Conservation (phyloP, 2,329 filamentous ascomycete genomes). For the Catunica adiposa region DNA sequence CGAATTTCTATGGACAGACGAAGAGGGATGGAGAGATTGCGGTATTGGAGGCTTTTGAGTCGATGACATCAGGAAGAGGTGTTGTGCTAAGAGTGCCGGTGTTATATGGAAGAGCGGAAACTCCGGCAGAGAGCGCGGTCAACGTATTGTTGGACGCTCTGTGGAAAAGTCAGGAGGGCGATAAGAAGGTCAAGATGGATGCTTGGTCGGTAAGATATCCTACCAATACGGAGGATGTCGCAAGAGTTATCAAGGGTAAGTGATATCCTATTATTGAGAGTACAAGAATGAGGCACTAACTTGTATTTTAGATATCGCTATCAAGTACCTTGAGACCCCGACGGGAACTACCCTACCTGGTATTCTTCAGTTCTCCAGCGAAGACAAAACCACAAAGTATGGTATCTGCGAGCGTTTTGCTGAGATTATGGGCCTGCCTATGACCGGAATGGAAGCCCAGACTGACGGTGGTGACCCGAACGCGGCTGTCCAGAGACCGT, state of each 20-base stretch:
- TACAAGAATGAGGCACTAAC: too few relatives aligned
- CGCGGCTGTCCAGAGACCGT: constrained; percentile 60
- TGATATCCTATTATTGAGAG: too few relatives aligned
- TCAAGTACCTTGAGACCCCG: constrained; percentile 42
- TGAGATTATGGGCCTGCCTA: constrained; percentile 60
- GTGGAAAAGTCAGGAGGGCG: constrained; percentile 52
- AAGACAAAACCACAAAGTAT: constrained; percentile 78
- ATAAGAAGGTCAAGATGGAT: constrained; percentile 56
- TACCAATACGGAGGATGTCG: constrained; percentile 79
- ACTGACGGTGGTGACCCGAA: constrained; percentile 56
- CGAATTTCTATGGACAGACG: constrained; percentile 57
- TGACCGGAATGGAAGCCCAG: constrained; percentile 51
- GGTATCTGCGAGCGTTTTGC: constrained; percentile 67
- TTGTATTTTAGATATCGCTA: constrained; percentile 42
- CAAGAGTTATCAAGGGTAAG: constrained; percentile 53
- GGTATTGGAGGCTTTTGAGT: constrained; percentile 43
- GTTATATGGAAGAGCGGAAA: constrained; percentile 62
- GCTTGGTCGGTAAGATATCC: constrained; percentile 74
- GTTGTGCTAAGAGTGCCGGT: constrained; percentile 69
- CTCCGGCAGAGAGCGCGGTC: constrained; percentile 60
- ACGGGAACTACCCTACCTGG: constrained; percentile 41
- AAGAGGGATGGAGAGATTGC: constrained; percentile 46
- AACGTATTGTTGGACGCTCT: constrained; percentile 66
- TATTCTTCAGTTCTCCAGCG: constrained; percentile 71
- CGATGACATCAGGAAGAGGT: constrained; percentile 34